phyloP scores from a whole-genome alignment of 2,329 filamentous ascomycete species.

The Pseudogymnoascus sp. region DNA sequence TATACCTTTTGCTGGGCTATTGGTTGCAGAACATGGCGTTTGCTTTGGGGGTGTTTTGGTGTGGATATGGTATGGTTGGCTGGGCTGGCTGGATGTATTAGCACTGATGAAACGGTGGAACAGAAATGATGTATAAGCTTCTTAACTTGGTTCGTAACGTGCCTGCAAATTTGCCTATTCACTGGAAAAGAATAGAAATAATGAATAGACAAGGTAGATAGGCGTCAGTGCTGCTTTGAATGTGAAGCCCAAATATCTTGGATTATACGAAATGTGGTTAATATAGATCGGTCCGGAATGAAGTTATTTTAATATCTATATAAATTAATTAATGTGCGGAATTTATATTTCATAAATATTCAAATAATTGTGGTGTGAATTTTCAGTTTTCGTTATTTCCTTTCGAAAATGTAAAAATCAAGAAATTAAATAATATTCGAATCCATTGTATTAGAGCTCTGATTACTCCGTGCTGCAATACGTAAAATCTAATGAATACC shows the following conservation, averaged over 20 bases:
- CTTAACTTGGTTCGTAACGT: background rate
- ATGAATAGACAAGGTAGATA: background rate
- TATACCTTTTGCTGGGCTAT: background rate
- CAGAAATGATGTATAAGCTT: background rate
- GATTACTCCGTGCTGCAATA: background rate
- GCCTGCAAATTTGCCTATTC: background rate
- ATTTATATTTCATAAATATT: background rate
- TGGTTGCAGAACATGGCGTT: background rate
- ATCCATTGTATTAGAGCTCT: background rate
- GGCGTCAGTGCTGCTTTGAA: background rate
- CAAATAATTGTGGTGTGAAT: background rate
- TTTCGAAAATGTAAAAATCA: background rate
- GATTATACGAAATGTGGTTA: background rate
- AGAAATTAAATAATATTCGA: background rate
- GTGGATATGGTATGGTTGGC: background rate
- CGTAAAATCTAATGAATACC: background rate
- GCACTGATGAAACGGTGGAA: background rate
- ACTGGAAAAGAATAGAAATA: background rate
- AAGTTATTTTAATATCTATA: background rate
- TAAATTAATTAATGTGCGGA: background rate
- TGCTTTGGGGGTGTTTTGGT: background rate
- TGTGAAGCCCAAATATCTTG: background rate
- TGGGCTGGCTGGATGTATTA: background rate
- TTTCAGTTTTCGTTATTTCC: background rate
- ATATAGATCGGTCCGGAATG: background rate